Conservation (phyloP, 768 basidiomycete genomes). For the Cystofilobasidium capitatum region DNA sequence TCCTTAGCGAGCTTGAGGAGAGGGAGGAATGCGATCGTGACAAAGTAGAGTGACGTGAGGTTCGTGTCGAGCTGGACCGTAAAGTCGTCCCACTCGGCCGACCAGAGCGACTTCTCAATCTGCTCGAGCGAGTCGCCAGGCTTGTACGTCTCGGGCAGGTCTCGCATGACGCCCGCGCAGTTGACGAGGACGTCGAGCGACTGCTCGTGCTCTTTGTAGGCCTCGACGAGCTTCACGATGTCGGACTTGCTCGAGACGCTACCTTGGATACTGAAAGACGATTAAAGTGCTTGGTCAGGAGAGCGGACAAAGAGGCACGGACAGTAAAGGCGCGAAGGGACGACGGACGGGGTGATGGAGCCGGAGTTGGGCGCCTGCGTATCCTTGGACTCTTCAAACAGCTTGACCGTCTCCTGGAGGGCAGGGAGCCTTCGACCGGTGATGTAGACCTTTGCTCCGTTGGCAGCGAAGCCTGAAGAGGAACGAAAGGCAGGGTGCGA, state of each 20-base stretch:
- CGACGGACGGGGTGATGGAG: background rate
- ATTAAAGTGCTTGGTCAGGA: background rate
- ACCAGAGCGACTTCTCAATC: constrained; percentile 7
- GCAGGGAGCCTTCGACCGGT: constrained; percentile 12
- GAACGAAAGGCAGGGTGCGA: background rate
- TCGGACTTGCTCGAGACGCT: constrained; percentile 17
- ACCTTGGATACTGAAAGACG: constrained; percentile 14
- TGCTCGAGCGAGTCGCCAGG: background rate
- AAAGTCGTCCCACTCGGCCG: constrained; percentile 12
- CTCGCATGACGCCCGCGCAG: constrained; percentile 14
- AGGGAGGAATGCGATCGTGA: constrained; percentile 16
- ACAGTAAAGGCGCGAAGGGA: background rate
- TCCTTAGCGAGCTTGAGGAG: background rate
- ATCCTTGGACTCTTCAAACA: background rate
- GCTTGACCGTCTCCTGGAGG: constrained; percentile 6
- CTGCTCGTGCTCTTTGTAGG: background rate
- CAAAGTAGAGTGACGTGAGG: constrained; percentile 28
- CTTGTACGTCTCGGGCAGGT: background rate
- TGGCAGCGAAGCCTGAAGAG: constrained; percentile 14
- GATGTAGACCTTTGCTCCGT: constrained; percentile 26
- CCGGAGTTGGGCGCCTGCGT: constrained; percentile 1
- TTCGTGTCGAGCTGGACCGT: constrained; percentile 24
- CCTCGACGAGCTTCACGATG: constrained; percentile 1
- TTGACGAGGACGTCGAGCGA: constrained; percentile 22
- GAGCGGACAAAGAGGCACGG: background rate